Conservation (phyloP, 2,329 filamentous ascomycete genomes). For the Diaporthe vexans region DNA sequence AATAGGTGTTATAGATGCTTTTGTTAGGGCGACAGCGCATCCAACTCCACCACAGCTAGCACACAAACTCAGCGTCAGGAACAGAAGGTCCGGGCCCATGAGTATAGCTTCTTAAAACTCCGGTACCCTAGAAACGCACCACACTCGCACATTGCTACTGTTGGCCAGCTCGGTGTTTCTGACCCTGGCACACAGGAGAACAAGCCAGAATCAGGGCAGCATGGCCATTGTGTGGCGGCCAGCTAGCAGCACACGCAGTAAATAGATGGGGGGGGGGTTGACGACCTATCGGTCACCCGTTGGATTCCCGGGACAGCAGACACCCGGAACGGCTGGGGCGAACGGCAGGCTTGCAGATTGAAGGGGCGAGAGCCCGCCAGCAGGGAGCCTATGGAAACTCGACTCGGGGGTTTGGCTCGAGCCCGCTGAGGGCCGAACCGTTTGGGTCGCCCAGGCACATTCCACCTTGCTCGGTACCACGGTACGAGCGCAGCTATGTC, state of each 20-base stretch:
- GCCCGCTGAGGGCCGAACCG: slow-evolving; percentile 11
- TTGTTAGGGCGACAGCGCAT: not conserved
- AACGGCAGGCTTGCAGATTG: slow-evolving; percentile 14
- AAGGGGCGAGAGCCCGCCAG: not conserved
- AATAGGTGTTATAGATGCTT: slow-evolving; percentile 7
- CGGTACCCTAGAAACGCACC: slow-evolving; percentile 23
- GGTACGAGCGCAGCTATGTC: not conserved
- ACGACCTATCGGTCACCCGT: slow-evolving; percentile 5
- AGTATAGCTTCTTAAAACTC: not conserved
- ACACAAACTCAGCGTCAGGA: slow-evolving; percentile 11
- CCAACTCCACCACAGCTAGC: not conserved
- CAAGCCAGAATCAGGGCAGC: not conserved
- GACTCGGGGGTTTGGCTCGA: not conserved
- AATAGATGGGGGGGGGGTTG: not conserved
- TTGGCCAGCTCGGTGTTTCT: slow-evolving; percentile 17
- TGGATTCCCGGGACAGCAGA: slow-evolving; percentile 23
- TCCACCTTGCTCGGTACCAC: slow-evolving; percentile 17
- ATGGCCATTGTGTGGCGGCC: slow-evolving; percentile 10
- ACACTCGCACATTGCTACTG: slow-evolving; percentile 13
- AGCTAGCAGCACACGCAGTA: not conserved
- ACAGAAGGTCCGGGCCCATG: not conserved
- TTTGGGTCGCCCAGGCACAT: slow-evolving; percentile 17
- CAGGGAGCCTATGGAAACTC: slow-evolving; percentile 20
- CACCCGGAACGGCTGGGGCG: slow-evolving; percentile 23
- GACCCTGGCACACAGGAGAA: slow-evolving; percentile 3